These are phyloP conservation scores for Fagopyrum tataricum DNA, from an alignment of 148 eudicot genomes.

Conservation along the genomic window DNA sequence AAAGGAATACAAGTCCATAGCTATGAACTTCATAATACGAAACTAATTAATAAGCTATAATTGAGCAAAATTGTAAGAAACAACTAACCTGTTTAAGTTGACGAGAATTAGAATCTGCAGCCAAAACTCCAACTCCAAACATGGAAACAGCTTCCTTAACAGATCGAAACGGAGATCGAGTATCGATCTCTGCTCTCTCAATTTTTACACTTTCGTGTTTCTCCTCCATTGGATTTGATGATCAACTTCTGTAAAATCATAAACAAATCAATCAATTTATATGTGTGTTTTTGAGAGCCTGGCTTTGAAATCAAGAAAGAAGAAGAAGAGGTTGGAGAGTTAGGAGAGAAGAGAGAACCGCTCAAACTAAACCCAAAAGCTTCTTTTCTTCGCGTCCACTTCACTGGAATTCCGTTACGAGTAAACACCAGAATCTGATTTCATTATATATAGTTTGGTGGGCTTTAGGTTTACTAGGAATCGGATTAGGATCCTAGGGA, in stretches of 20 bases:
- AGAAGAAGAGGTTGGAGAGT: constrained; percentile 12
- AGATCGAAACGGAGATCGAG: constrained; percentile 13
- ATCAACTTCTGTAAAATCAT: not conserved
- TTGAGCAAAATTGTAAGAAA: not conserved
- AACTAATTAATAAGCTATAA: not conserved
- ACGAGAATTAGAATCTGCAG: not conserved
- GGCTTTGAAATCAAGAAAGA: not conserved
- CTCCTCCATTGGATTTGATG: not conserved
- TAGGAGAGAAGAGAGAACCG: not conserved
- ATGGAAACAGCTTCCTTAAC: constrained; percentile 12
- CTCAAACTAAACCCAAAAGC: constrained; percentile 7
- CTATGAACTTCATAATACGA: not conserved
- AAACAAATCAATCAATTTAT: not conserved
- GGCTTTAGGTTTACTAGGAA: not conserved
- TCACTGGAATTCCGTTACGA: constrained; percentile 11
- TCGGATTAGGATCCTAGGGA: not conserved
- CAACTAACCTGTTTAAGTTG: constrained; percentile 5
- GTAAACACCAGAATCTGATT: not conserved
- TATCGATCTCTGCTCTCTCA: constrained; percentile 13
- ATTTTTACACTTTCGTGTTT: not conserved
- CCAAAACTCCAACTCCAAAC: not conserved
- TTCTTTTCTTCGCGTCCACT: constrained; percentile 14
- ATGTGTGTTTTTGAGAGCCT: not conserved
- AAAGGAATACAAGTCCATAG: too few relatives aligned
- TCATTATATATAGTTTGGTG: constrained; percentile 2